Evolutionary conservation across 1,139 yeast genomes (phyloP), one percentile per base, ranked within the genome.

Genomic region (Geotrichum carabidarum): DNA sequence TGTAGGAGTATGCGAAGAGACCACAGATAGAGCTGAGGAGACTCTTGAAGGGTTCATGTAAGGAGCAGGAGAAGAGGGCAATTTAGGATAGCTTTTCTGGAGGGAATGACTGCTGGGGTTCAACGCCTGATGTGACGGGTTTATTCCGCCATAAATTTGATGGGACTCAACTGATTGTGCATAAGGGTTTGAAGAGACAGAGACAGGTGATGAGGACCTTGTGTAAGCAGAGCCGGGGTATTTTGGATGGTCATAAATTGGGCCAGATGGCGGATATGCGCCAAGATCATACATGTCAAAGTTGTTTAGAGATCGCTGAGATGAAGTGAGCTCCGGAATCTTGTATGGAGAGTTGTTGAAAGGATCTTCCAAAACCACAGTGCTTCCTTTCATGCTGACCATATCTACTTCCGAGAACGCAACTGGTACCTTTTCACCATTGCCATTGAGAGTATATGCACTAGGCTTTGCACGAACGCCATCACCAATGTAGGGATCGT

Each of bases 1-100:
- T 7, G 57, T 50, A 27, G 57, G 54, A 2, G 57, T 50, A 31
- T 54, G 57, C 7, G 57, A 50, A 38, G 54, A 46, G n/a, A 54
- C 57, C 11, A 38, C 46, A 2, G 57, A 54, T 15, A 54, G 35
- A 8, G 53, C 42, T 1, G 54, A 54, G 4, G 57, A 50, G 8
- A 27, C 56, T 22, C 42, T 42, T 30, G 50, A 51, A 4, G 31
- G 2, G 36, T 46, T 46, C 37, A 51, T 40, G 12, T 34, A 15
- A 9, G 46, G 50, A 37, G 14, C 42, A 5, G 18, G 50, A 38
- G 18, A 15, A 8, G 12, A 30, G 11, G 48, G 38, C 18, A 22
- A 11, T 11, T 27, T 27, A 17, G 46, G 46, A n/a, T 43, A 22
- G 17, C 11, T 27, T 27, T 27, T 11, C 14, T n/a, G 12, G 4